Percentiles rank a stretch among this genome's conserved stretches.
These are phyloP conservation scores for Thraustotheca clavata DNA, from an alignment of 352 stramenopile genomes.

Conservation along the genomic window DNA sequence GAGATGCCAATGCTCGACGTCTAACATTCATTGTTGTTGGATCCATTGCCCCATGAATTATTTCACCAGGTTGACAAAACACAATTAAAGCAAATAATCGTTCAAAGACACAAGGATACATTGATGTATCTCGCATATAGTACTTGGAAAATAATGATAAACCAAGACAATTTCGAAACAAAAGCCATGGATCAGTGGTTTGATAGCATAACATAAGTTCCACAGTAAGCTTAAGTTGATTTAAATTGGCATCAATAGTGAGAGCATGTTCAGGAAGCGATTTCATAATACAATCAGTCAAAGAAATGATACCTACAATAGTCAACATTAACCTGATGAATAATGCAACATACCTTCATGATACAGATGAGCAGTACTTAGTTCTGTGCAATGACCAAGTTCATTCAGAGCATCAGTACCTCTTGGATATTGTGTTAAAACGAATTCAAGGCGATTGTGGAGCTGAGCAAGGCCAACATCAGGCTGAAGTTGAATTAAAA, in stretches of 20 bases:
- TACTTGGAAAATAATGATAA: constrained; percentile 67
- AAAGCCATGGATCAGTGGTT: constrained; percentile 51
- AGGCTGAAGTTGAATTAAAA: constrained; percentile 50
- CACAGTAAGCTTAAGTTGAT: constrained; percentile 39
- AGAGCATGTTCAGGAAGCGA: constrained; percentile 41
- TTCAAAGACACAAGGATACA: constrained; percentile 65
- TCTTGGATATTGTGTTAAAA: constrained; percentile 36
- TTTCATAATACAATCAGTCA: constrained; percentile 72
- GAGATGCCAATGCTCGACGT: constrained; percentile 48
- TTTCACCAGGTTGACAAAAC: constrained; percentile 56
- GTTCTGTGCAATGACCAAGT: constrained; percentile 45
- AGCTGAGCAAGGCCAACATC: constrained; percentile 42
- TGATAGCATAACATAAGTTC: constrained; percentile 46
- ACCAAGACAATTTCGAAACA: constrained; percentile 63
- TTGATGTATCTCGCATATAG: constrained; percentile 46
- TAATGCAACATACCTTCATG: constrained; percentile 34
- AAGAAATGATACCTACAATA: constrained; percentile 34
- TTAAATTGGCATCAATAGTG: constrained; percentile 33
- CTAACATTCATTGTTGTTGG: constrained; percentile 64
- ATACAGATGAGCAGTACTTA: constrained; percentile 57
- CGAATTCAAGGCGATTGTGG: constrained; percentile 46
- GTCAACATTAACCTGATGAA: neutral
- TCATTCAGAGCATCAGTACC: constrained; percentile 45
- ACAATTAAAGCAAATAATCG: constrained; percentile 65
- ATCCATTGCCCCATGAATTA: constrained; percentile 54